A percentile compares a stretch with the other conserved stretches of the same genome.
These are phyloP conservation scores for Carex myosuroides DNA, from an alignment of 176 grass and related monocot genomes.

Conservation along the genomic window DNA sequence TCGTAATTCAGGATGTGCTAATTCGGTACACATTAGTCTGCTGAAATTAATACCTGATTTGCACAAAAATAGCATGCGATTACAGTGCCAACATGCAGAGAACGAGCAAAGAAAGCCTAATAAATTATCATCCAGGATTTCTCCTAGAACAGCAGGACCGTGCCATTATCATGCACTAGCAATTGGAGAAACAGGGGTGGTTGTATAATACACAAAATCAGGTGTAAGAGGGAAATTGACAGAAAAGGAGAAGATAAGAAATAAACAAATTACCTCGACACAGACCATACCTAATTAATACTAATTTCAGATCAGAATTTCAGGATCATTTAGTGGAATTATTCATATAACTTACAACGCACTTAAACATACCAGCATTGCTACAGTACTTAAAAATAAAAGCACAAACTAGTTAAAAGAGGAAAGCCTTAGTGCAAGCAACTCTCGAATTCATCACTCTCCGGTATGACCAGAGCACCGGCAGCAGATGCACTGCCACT, in stretches of 20 bases:
- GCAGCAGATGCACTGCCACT: neutral
- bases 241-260: neutral
- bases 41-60: neutral
- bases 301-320: neutral
- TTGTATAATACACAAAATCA: neutral
- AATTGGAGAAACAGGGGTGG: neutral
- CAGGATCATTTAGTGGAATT: neutral
- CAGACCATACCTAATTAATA: neutral
- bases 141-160: neutral
- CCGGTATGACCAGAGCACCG: neutral
- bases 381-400: slow-evolving; percentile 22
- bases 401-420: neutral
- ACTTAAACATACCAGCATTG: slow-evolving; percentile 31
- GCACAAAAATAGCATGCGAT: neutral
- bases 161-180: neutral
- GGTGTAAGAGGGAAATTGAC: neutral
- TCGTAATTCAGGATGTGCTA: neutral
- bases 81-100: neutral
- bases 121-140: neutral
- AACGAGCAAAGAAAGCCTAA: neutral
- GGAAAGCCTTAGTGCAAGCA: slow-evolving; percentile 2
- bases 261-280: neutral
- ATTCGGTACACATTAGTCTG: neutral
- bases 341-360: neutral
- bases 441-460: neutral